Conservation (phyloP, 805 yeast species). For the Kluyveromyces aestuarii region DNA sequence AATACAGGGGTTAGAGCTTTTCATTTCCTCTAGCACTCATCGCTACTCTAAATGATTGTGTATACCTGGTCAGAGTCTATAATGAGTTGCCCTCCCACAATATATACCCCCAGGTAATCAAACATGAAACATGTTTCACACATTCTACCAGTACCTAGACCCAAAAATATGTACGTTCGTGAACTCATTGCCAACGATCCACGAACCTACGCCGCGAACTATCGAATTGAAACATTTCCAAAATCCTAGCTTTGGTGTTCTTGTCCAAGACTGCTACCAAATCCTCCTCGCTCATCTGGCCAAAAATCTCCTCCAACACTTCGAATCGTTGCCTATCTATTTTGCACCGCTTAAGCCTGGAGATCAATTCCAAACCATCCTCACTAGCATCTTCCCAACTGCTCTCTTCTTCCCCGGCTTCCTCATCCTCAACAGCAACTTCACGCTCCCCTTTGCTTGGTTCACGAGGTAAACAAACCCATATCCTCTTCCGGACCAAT, state of each 20-base stretch:
- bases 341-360: conserved; percentile 4
- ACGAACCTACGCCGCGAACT: background rate
- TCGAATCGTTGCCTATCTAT: conserved; percentile 14
- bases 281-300: background rate
- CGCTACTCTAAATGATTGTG: background rate
- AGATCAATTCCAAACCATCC: conserved; percentile 4
- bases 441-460: background rate
- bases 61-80: background rate
- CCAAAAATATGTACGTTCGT: background rate
- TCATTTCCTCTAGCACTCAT: background rate
- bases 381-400: conserved; percentile 1
- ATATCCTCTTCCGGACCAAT: conserved; percentile 56
- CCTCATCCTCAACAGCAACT: background rate
- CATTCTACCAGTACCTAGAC: background rate
- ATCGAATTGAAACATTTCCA: background rate
- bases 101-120: background rate
- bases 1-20: background rate
- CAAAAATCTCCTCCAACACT: conserved; percentile 3
- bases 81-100: background rate
- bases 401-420: background rate
- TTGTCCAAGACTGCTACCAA: background rate
- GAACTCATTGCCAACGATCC: background rate
- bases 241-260: background rate
- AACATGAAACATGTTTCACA: background rate
- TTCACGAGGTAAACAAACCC: conserved; percentile 38